Evolutionary conservation across 768 basidiomycete species (phyloP).

Genomic region (Cyclocybe cylindracea): DNA sequence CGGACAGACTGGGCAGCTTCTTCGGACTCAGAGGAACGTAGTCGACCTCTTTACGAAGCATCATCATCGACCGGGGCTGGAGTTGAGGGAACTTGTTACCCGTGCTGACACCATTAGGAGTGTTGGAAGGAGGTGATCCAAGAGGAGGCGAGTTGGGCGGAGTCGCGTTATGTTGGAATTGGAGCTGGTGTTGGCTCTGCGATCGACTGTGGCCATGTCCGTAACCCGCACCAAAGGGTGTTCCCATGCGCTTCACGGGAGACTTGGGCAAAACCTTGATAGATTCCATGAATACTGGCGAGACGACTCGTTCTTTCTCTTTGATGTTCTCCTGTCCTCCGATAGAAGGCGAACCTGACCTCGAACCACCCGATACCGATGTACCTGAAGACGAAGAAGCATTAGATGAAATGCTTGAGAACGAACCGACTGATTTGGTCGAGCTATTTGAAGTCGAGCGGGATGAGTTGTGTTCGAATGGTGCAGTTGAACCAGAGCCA

Average conservation of each 20-base stretch:
- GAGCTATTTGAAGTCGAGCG: slow-evolving; percentile 46
- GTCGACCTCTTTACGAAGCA: slow-evolving; percentile 73
- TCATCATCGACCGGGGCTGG: slow-evolving; percentile 55
- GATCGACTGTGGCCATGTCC: too few species aligned
- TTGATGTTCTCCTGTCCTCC: too few species aligned
- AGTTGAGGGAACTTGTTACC: slow-evolving; percentile 32
- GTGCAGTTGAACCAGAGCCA: slow-evolving; percentile 20
- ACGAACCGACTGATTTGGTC: slow-evolving; percentile 26
- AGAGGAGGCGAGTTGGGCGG: slow-evolving; percentile 28
- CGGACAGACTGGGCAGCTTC: slow-evolving; percentile 31
- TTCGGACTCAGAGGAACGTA: slow-evolving; percentile 73
- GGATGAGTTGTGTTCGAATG: slow-evolving; percentile 27
- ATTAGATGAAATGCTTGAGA: slow-evolving; percentile 43
- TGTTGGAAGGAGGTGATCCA: slow-evolving; percentile 6
- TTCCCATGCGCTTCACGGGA: slow-evolving; percentile 12
- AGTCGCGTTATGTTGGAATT: slow-evolving; percentile 15
- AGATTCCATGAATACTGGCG: too few species aligned
- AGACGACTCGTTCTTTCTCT: too few species aligned
- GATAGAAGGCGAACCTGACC: slow-evolving; percentile 40
- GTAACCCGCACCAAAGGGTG: slow-evolving; percentile 6
- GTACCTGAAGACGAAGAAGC: slow-evolving; percentile 40
- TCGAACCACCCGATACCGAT: slow-evolving; percentile 21
- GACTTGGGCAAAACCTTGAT: slow-evolving; percentile 5
- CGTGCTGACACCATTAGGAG: too few species aligned
- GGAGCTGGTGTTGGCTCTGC: slow-evolving; percentile 15